These are phyloP conservation scores for Nakaseomyces nivariensis DNA, from an alignment of 1,139 yeast genomes.

Conservation along the genomic window DNA sequence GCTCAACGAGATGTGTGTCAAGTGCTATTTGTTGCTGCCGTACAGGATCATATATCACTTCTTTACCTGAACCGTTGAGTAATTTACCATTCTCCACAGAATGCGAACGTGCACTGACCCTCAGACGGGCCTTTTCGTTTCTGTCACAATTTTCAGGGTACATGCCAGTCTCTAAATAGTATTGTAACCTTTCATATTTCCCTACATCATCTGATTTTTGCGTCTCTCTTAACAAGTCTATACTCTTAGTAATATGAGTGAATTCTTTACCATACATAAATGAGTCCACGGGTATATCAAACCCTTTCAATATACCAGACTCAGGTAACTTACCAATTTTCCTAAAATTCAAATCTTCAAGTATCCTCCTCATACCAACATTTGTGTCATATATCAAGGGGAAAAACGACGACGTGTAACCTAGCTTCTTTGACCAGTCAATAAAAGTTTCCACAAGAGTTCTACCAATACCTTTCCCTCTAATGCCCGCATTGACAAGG, in stretches of 20 bases:
- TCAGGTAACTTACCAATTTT: slow-evolving; percentile 70
- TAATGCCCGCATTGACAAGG: slow-evolving; percentile 80
- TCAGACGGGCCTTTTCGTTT: slow-evolving; percentile 71
- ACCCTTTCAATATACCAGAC: slow-evolving; percentile 81
- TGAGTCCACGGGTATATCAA: slow-evolving; percentile 74
- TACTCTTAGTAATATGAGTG: slow-evolving; percentile 29
- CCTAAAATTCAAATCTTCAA: slow-evolving; percentile 72
- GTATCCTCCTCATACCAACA: slow-evolving; percentile 65
- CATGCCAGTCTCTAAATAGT: slow-evolving; percentile 71
- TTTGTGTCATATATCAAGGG: slow-evolving; percentile 85
- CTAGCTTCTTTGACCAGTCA: slow-evolving; percentile 85
- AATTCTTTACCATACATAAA: slow-evolving; percentile 56
- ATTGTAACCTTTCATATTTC: slow-evolving; percentile 63
- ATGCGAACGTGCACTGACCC: slow-evolving; percentile 78
- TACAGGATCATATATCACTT: slow-evolving; percentile 67
- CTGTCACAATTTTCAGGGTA: slow-evolving; percentile 80
- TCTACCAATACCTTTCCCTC: slow-evolving; percentile 89
- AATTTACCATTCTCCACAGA: slow-evolving; percentile 60
- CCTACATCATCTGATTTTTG: slow-evolving; percentile 24
- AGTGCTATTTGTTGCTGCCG: slow-evolving; percentile 67
- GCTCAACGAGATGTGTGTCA: slow-evolving; percentile 58
- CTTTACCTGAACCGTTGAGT: slow-evolving; percentile 61
- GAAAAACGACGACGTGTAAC: slow-evolving; percentile 76
- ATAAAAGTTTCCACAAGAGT: slow-evolving; percentile 74
- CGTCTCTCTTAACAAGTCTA: slow-evolving; percentile 24